Evolutionary conservation across 2,329 filamentous ascomycete genomes (phyloP), one percentile per base, ranked within the genome.

Genomic region (Alternaria brassicae): DNA sequence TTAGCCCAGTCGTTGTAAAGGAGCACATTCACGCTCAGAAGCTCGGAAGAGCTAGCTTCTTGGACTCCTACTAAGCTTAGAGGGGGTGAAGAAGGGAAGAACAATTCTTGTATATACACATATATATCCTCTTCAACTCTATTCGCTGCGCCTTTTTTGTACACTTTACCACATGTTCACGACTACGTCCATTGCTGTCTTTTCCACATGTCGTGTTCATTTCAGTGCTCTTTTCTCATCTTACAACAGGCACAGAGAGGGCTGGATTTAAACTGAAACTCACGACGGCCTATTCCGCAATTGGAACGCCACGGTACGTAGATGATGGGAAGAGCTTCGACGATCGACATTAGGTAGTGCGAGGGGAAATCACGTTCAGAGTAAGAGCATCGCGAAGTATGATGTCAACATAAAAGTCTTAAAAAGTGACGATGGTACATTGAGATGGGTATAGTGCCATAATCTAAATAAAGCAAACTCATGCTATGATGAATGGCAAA

Each of bases 371-470:
- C 19, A 32, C 12, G 13, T 6, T 15, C n/a, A 15, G 12, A 15
- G 30, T 32, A 7, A 6, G 8, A 32, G 9, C 23, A 10, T 44
- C 2, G 23, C 15, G 15, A 5, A 15, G 40, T 19, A 44, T 17
- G 0, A 6, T 34, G 19, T 1, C 10, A 25, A 36, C 13, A 48
- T 6, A 19, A 23, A 36, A 25, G 8, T 21, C 19, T 48, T 48
- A 17, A 12, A 34, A 34, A 23, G n/a, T 25, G 45, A 34, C 28
- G 37, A 44, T 44, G 28, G 17, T 42, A 42, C 45, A 51, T 41
- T 56, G 52, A 56, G 32, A 39, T 45, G 57, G 57, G 57, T 60
- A 60, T 60, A 60, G 47, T 60, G 57, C 57, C 57, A 56, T 58
- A 21, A 49, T 21, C 21, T 34, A 28, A 44, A 36, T 25, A 45